Evolutionary conservation across 345 rosid genomes (phyloP), one percentile per base, ranked within the genome.

Genomic region (Syzygium jambos): DNA sequence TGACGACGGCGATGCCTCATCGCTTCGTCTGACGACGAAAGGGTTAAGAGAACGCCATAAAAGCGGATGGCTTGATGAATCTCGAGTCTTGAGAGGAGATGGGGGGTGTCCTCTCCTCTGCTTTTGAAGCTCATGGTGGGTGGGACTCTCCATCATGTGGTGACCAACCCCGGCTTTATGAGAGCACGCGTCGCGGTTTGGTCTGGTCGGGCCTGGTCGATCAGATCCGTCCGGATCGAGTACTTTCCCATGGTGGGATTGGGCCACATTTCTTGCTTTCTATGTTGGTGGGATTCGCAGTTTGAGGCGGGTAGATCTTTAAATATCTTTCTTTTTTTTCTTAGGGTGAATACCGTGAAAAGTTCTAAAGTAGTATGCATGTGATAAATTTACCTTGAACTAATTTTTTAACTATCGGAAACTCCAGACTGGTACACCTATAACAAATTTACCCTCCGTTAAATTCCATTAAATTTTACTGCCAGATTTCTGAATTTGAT

Each of bases 31-130:
- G 43, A 65, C 12, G 11, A 30, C 77, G 15, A n/a, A 61, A 29
- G 30, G 17, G 2, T 14, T 29, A 7, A 65, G 3, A 30, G 30
- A 0, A 16, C 3, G 22, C 1, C 43, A 8, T 16, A 0, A 65
- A 25, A 56, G 16, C 17, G 78, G 78, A 16, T 65, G 78, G 78
- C 23, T 65, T 65, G 78, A 8, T 65, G 78, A 8, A 65, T 30
- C 78, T 30, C 78, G 78, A 65, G 43, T 16, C 43, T 3, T 29
- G 21, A 3, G 77, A 63, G 77, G 78, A 30, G 43, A 13, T 7
- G 22, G 34, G 78, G 23, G 46, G 78, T 30, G 2, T 68, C 12
- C 25, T 34, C 78, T 59, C 5, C 25, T 19, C 80, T 19, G 49
- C 49, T 73, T 73, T 73, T 38, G 0, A 21, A 73, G 49, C 49